Evolutionary conservation across 2,329 filamentous ascomycete species (phyloP), one percentile per base, ranked within the genome.

Genomic region (Alternaria viburni): DNA sequence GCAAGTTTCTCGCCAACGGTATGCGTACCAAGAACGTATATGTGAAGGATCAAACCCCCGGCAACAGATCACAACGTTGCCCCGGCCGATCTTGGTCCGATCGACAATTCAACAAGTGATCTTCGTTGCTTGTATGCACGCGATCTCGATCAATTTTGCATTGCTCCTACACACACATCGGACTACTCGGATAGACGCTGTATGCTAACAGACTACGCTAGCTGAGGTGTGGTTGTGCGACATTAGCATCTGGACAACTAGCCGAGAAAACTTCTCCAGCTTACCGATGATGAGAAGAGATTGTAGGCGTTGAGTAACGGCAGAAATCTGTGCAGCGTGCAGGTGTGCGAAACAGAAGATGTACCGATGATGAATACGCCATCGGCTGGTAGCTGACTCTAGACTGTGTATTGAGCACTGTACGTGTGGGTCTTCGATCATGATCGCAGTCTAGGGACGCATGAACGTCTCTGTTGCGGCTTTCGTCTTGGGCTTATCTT

Each of bases 211-310:
- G 46, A 23, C 46, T 26, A 51, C 19, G 30, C 32, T 26, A 52
- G 8, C 23, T 19, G 91, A 91, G 26, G 94, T 97, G 65, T 97
- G 93, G 83, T 96, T 96, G 81, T 91, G 96, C 75, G 93, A 97
- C 77, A 83, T 97, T 11, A 86, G 89, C 0, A 82, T 88, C 44
- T 54, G 46, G 41, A 15, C 30, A 45, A 54, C 36, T 19, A 49
- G 49, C 26, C 50, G 19, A 55, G 26, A 49, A 15, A 17, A 23
- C 17, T 44, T 6, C 23, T 30, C 17, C 30, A 32, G 30, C 36
- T 17, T 17, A 41, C 36, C 36, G 36, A 41, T 17, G 15, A 41
- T 41, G 15, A 41, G 36, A 41, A 41, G 15, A 17, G 36, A 17
- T 17, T 41, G 15, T 41, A 17, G n/a, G 36, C n/a, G 36, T n/a